These are phyloP conservation scores for Apophysomyces sp. DNA, from an alignment of 371 early-diverging fungal genomes.

Conservation along the genomic window DNA sequence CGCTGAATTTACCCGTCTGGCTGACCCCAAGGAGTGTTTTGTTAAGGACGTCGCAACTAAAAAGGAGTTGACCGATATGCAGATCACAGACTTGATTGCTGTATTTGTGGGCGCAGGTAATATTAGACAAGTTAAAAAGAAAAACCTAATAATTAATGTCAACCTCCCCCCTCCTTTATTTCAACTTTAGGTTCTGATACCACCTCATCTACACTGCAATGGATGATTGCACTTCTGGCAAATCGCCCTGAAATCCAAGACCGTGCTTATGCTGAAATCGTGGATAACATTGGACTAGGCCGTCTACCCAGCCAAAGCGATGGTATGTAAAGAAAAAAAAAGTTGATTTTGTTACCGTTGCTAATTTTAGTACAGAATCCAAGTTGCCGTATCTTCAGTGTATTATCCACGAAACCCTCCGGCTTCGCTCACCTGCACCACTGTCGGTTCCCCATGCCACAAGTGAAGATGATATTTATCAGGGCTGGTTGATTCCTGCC, in stretches of 20 bases:
- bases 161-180: neutral
- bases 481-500: constrained; percentile 47
- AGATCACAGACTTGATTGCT: constrained; percentile 30
- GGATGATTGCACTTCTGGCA: constrained; percentile 41
- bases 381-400: constrained; percentile 42
- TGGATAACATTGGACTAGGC: constrained; percentile 22
- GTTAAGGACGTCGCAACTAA: constrained; percentile 33
- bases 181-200: constrained; percentile 39
- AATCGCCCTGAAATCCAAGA: constrained; percentile 47
- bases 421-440: constrained; percentile 43
- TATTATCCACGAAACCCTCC: constrained; percentile 44
- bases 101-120: constrained; percentile 48
- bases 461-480: constrained; percentile 37
- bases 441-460: constrained; percentile 48
- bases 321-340: too few species aligned
- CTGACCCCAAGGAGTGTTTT: constrained; percentile 32
- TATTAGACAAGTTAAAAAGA: too few species aligned
- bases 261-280: constrained; percentile 38
- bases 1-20: constrained; percentile 14
- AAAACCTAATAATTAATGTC: too few species aligned
- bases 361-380: constrained; percentile 14
- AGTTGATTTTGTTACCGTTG: neutral
- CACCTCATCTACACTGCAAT: constrained; percentile 40
- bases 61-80: constrained; percentile 31
- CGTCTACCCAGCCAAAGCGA: constrained; percentile 35